These are phyloP conservation scores for Alloteropsis semialata DNA, from an alignment of 176 grass and related monocot genomes.

Conservation along the genomic window DNA sequence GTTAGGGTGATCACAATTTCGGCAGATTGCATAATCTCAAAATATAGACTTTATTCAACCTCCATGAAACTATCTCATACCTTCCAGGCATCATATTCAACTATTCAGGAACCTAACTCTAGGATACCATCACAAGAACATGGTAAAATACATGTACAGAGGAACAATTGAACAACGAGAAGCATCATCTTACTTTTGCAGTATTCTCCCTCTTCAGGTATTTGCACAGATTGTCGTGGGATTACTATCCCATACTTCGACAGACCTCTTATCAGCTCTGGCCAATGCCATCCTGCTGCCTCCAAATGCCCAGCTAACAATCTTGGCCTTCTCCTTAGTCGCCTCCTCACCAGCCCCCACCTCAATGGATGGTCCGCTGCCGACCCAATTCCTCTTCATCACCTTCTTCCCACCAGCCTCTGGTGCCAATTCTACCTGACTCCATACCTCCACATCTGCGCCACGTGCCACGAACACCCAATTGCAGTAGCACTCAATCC, in stretches of 20 bases:
- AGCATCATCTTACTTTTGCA: constrained; percentile 17
- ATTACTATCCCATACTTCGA: constrained; percentile 81
- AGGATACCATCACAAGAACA: background rate
- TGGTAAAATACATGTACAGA: background rate
- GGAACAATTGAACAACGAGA: constrained; percentile 7
- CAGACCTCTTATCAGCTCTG: constrained; percentile 50
- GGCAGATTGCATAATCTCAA: background rate
- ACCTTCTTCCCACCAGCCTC: constrained; percentile 49
- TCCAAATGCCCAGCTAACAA: constrained; percentile 61
- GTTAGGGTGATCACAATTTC: background rate
- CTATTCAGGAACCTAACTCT: background rate
- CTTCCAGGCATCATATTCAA: background rate
- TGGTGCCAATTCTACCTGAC: constrained; percentile 43
- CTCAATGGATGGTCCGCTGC: constrained; percentile 25
- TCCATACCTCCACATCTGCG: constrained; percentile 75
- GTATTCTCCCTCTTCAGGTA: background rate
- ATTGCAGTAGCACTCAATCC: constrained; percentile 56
- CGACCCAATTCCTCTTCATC: constrained; percentile 82
- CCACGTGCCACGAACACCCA: constrained; percentile 58
- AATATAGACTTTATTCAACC: background rate
- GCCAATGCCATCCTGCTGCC: constrained; percentile 83
- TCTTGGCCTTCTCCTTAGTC: constrained; percentile 43
- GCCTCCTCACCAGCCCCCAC: background rate
- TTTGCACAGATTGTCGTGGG: background rate
- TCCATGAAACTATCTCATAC: background rate